These are phyloP conservation scores for Talaromyces verruculosus DNA, from an alignment of 2,329 filamentous ascomycete species.

Conservation along the genomic window DNA sequence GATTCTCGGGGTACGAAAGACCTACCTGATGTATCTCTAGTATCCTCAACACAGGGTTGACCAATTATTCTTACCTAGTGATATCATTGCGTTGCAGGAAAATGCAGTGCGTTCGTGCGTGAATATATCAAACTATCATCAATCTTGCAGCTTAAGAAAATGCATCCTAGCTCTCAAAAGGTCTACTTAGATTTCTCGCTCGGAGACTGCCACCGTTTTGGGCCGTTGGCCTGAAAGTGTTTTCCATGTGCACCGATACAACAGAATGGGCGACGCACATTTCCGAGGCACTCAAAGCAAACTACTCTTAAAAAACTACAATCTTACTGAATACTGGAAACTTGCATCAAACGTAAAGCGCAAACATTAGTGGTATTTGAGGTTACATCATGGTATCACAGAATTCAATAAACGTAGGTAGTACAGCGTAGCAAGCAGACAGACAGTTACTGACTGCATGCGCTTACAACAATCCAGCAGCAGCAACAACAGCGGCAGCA, in stretches of 20 bases:
- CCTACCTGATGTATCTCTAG: too few species aligned
- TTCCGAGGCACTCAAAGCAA: background rate
- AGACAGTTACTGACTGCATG: background rate
- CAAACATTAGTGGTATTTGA: slow-evolving; percentile 3
- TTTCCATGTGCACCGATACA: background rate
- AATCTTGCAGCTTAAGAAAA: background rate
- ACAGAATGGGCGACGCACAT: background rate
- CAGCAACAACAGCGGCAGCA: slow-evolving; percentile 11
- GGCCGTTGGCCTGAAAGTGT: background rate
- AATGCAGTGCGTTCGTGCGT: too few species aligned
- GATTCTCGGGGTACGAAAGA: too few species aligned
- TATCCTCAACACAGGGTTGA: too few species aligned
- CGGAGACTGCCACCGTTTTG: background rate
- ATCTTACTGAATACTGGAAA: background rate
- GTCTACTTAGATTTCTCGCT: background rate
- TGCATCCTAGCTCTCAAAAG: background rate
- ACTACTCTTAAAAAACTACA: background rate
- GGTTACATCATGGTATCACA: slow-evolving; percentile 5
- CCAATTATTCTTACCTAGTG: too few species aligned
- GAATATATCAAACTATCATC: background rate
- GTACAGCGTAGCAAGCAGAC: background rate
- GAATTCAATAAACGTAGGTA: background rate
- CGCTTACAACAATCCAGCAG: slow-evolving; percentile 6
- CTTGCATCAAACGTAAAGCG: background rate
- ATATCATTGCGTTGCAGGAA: too few species aligned